Base-by-base conservation (phyloP, 2,329 filamentous ascomycete species). In the Anthostomella pinea region DNA sequence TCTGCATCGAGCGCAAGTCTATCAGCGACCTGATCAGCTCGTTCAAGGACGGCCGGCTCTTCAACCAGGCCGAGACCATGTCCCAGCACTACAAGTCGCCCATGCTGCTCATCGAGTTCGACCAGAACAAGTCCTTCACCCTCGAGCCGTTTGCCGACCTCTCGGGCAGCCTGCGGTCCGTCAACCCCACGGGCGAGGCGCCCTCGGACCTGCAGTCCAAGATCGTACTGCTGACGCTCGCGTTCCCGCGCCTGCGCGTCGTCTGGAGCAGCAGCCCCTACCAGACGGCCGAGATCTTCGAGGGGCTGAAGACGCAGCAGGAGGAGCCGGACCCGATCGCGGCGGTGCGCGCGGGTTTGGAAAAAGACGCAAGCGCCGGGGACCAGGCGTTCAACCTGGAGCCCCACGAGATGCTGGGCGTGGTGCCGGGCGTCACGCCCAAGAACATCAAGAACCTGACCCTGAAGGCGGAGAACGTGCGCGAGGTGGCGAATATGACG, bases 281-380 rank as follows among this genome's bases (percentile, higher is more conserved):
- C 58, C 90, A 98, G 62, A 97, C 93, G 1, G 93, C 93, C 1
- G 90, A 97, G 67, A 97, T 98, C 45, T 97, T 98, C 59, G 84
- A 90, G 53, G 83, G 88, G 49, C 76, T 98, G 36, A 98, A 98
- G 68, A 85, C 88, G 49, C 84, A 89, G 53, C 85, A 91, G 52
- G 73, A 83, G 3, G 93, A 98, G 64, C 93, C 93, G 0, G 90
- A 98, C 59, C 93, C 93, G 1, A 75, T 95, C 22, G 81, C 80
- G 3, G 93, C 93, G 0, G 89, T 95, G 6, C 80, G 85, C 41
- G 78, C 90, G 2, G 93, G 93, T 0, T 68, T 98, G 1, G 81
- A 87, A 17, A 75, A 70, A 49, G 70, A 73, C 33, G 70, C 78
- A 59, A 72, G 67, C 54, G 77, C 72, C 3, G 81, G 81, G 41